phyloP scores from a whole-genome alignment of 2,329 filamentous ascomycete species.

The Paramyrothecium sp. region DNA sequence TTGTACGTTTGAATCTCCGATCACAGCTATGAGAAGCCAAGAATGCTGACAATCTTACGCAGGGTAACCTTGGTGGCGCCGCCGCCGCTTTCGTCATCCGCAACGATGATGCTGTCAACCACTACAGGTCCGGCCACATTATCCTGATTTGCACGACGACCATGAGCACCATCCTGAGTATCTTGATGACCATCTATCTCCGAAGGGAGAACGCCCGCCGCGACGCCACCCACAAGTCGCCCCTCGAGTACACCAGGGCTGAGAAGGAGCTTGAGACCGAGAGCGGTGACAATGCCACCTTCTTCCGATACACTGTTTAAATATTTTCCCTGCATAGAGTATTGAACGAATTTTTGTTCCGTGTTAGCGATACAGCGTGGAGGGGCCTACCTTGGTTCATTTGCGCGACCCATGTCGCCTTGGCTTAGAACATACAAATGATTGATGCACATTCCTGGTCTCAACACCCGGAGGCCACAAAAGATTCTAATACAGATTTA shows the following conservation, averaged over 20 bases:
- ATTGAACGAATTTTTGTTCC: not conserved
- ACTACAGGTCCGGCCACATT: constrained; percentile 58
- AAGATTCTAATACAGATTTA: not conserved
- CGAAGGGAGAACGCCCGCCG: constrained; percentile 55
- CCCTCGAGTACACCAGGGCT: constrained; percentile 49
- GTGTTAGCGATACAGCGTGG: constrained; percentile 13
- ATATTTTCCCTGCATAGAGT: constrained; percentile 13
- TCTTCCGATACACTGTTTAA: constrained; percentile 53
- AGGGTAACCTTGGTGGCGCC: constrained; percentile 35
- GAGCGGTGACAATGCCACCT: constrained; percentile 55
- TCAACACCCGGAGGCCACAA: not conserved
- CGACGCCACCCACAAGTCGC: constrained; percentile 44
- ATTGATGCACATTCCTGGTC: not conserved
- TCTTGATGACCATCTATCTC: constrained; percentile 57
- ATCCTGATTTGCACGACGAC: constrained; percentile 55
- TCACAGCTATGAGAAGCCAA: not conserved
- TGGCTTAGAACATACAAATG: not conserved
- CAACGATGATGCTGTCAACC: constrained; percentile 41
- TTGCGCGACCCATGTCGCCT: no score
- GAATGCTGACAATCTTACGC: constrained; percentile 15
- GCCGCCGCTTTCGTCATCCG: constrained; percentile 32
- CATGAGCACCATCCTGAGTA: constrained; percentile 48
- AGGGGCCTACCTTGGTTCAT: not conserved
- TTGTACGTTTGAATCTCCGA: constrained; percentile 19
- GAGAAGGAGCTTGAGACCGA: constrained; percentile 52